phyloP scores from a whole-genome alignment of 2,329 filamentous ascomycete species.

The Aaosphaeria arxii region DNA sequence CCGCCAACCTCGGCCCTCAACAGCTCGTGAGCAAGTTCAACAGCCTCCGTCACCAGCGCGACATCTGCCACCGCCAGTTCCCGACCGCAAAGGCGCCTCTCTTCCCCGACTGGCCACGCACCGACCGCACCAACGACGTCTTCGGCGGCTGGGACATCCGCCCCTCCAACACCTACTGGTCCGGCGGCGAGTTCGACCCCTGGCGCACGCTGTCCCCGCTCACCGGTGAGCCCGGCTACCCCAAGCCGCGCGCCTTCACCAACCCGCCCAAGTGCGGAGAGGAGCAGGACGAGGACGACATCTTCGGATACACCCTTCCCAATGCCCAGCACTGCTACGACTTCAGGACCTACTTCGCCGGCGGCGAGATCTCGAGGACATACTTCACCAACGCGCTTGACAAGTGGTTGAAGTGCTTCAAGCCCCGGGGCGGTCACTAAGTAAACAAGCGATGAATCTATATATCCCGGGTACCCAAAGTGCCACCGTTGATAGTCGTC shows the following conservation, averaged over 20 bases:
- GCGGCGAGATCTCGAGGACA: conserved; percentile 31
- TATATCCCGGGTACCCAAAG: too few relatives aligned
- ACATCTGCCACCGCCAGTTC: conserved; percentile 50
- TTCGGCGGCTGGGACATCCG: conserved; percentile 53
- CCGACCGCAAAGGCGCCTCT: conserved; percentile 39
- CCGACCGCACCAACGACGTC: conserved; percentile 39
- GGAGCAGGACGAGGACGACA: conserved; percentile 27
- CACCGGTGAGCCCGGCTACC: conserved; percentile 40
- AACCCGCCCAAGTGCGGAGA: conserved; percentile 45
- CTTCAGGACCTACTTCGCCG: conserved; percentile 35
- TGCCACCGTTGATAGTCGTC: too few relatives aligned
- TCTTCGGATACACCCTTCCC: conserved; percentile 49
- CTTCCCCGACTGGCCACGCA: conserved; percentile 42
- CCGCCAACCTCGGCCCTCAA: conserved; percentile 47
- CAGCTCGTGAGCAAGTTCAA: conserved; percentile 49
- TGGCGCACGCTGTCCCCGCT: conserved; percentile 50
- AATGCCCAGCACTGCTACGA: conserved; percentile 52
- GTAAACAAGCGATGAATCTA: too few relatives aligned
- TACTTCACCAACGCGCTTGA: conserved; percentile 42
- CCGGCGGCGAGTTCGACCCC: conserved; percentile 50
- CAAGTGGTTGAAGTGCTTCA: conserved; percentile 47
- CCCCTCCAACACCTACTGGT: conserved; percentile 52
- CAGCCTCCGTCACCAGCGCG: conserved; percentile 42
- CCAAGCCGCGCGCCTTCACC: conserved; percentile 37
- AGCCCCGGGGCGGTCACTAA: background rate